Base-by-base conservation (phyloP, 805 yeast genomes). In the Metschnikowia aberdeeniae region DNA sequence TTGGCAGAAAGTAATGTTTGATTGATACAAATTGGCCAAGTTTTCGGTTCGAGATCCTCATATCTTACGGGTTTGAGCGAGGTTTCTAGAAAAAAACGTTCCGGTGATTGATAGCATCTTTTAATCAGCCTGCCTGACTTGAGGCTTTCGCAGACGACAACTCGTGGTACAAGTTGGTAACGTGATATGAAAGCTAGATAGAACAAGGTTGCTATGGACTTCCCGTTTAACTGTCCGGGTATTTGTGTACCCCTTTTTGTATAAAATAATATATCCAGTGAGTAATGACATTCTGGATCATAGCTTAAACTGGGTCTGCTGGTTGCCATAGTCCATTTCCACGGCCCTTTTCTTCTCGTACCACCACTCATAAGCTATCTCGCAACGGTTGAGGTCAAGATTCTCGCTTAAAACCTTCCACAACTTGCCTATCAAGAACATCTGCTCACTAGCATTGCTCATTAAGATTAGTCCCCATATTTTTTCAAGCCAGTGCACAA, bases 351-450 rank as follows among this genome's bases (percentile, higher is more conserved):
- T 44, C 12, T 22, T 42, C 24, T 71, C 73, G 57, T 80, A 82
- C 87, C 87, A 82, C 86, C 87, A 82, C 19, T 63, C 62, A 42
- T 77, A 70, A 1, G 79, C 86, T 34, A 78, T 44, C 35, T 73
- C 76, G 5, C 80, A 75, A 51, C 83, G 68, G 50, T 78, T 80
- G 44, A 79, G 64, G 52, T 80, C 84, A 44, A 78, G 66, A 47
- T 77, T 81, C 51, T 79, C 84, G 39, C 83, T 73, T 3, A 84
- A 58, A 24, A 73, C 64, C 34, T 70, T 72, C 84, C 87, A 82
- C 38, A 81, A 55, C 36, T 60, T 59, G 17, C 61, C 64, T 10
- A 64, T 56, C 42, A 82, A 63, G 32, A 61, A 72, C 1, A 48
- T 47, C 17, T 54, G 56, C 52, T 81, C 86, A 24, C 50, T 51